Evolutionary conservation across 2,329 filamentous ascomycete species (phyloP), one percentile per base, ranked within the genome.

Genomic region (Cladophialophora chaetospira): DNA sequence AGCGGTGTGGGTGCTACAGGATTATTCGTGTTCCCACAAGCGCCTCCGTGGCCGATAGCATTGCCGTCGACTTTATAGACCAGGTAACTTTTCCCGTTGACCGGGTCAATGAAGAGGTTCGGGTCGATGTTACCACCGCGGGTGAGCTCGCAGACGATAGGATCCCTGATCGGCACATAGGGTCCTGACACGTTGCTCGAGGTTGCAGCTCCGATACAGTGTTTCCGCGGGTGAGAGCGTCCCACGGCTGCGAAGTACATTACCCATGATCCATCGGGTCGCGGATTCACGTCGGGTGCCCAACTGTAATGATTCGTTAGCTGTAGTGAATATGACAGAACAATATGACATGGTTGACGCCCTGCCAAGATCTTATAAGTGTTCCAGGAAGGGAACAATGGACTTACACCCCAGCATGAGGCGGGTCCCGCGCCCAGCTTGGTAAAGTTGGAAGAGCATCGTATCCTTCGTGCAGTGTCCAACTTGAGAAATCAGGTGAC

Each of bases 1-100:
- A 57, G 43, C 19, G 57, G 57, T 3, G 69, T 58, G 0, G 72
- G 71, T 2, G 65, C 61, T 13, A 69, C 54, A 58, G 79, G 80
- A 26, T 11, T 23, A 5, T 53, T 46, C n/a, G 49, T 44, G 35
- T 63, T 63, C 1, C 42, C 47, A 57, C 73, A 75, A 9, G 65
- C 63, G 5, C 74, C 74, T 31, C 73, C 72, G n/a, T 66, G 64
- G 25, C 72, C 69, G 25, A 79, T 69, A 47, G 73, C 72, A 68
- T 85, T 86, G 15, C 83, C 83, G 65, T 87, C 84, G 26, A 86
- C 71, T 68, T 87, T 87, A 70, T 85, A 87, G 15, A 81, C 71
- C 5, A 86, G 73, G 64, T 83, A 86, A n/a, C 76, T 75, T 31
- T 68, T 74, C 13, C 78, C 79, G 52, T 76, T 73, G 53, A 58